Base-by-base conservation (phyloP, 345 rosid genomes). In the Arabis alpina region DNA sequence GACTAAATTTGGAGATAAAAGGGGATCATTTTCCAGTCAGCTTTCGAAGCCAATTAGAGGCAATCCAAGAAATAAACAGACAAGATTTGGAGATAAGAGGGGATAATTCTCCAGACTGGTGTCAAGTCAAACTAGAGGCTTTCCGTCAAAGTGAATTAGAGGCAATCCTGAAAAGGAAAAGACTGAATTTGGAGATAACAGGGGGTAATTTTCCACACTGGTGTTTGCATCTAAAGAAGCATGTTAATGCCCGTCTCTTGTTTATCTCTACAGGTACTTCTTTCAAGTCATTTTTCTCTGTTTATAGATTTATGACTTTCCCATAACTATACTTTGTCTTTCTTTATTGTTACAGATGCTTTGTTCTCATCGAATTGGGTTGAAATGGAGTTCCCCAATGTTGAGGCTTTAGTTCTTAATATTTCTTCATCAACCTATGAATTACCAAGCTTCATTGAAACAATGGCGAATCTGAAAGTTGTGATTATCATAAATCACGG, bases 361-460 rank as follows among this genome's bases (percentile, higher is more conserved):
- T 41, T 2, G 2, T 88, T 88, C 72, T 67, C 84, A 23, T 64
- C 81, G 1, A 57, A 0, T 0, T 84, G 86, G 88, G 61, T 59
- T 19, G 32, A 67, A 59, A 56, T 86, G 41, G 54, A 74, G 28
- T 79, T 64, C 36, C 83, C 87, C 1, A 48, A 81, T 42, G 83
- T 59, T 41, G 76, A 86, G 65, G 86, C 39, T 50, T 45, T 87
- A 14, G 71, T 80, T 53, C 81, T 86, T 11, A 85, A 83, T 58
- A 30, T 83, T 13, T 56, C 45, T 32, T 10, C 86, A n/a, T 54
- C 67, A 68, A 59, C 65, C 10, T 82, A 78, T 70, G 25, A 65
- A 4, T 70, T 90, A 28, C 89, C 91, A 3, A 51, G n/a, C 19
- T 90, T 80, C 71, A 73, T 85, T 49, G 69, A 58, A 28, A 44